Conservation (phyloP, 768 basidiomycete genomes). For the Pulveroboletus sp. region DNA sequence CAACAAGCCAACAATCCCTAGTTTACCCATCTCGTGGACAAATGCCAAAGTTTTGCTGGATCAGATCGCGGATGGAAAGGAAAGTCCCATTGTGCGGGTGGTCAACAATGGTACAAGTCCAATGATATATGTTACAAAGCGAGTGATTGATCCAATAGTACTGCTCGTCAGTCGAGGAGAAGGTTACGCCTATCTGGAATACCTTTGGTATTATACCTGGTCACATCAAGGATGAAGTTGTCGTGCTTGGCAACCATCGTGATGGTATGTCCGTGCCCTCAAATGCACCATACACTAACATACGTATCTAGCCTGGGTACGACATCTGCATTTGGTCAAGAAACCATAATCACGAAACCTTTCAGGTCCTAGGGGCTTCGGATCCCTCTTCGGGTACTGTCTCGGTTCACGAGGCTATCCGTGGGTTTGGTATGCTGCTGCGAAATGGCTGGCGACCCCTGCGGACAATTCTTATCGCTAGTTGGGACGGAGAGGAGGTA, state of each 20-base stretch:
- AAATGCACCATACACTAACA: conserved; percentile 5
- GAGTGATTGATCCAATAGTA: neutral
- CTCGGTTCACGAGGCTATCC: conserved; percentile 49
- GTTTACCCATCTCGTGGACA: conserved; percentile 85
- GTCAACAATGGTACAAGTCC: conserved; percentile 48
- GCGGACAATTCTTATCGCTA: conserved; percentile 68
- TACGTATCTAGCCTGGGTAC: conserved; percentile 22
- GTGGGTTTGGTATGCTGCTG: conserved; percentile 49
- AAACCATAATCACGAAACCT: neutral
- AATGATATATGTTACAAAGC: neutral
- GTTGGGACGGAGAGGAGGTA: conserved; percentile 78
- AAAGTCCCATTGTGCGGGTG: conserved; percentile 40
- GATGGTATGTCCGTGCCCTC: conserved; percentile 55
- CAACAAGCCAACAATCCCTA: conserved; percentile 74
- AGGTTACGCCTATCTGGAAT: conserved; percentile 91
- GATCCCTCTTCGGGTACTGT: conserved; percentile 58
- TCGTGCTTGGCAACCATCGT: conserved; percentile 84
- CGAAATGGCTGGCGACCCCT: conserved; percentile 63
- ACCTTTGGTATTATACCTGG: conserved; percentile 82
- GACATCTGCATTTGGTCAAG: neutral
- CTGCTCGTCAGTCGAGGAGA: conserved; percentile 55
- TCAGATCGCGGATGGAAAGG: conserved; percentile 36
- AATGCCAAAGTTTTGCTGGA: conserved; percentile 70
- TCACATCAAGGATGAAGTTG: conserved; percentile 76
- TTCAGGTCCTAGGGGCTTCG: conserved; percentile 45